These are phyloP conservation scores for Lactarius deliciosus DNA, from an alignment of 768 basidiomycete genomes.

Conservation along the genomic window DNA sequence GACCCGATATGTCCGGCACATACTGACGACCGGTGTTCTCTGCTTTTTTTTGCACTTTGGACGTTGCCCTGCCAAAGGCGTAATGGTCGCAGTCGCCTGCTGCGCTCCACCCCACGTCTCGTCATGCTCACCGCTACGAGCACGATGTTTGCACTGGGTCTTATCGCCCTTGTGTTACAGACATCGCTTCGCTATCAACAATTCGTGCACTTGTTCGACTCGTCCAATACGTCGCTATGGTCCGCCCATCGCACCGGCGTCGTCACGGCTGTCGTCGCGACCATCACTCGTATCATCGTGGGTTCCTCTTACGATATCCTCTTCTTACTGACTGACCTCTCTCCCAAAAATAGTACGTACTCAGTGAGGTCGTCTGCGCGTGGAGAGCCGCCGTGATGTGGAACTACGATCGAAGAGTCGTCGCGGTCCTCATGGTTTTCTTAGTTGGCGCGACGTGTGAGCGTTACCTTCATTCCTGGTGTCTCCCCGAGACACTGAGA, in stretches of 20 bases:
- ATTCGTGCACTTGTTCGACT: neutral
- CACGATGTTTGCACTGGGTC: slow-evolving; percentile 13
- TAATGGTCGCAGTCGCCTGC: neutral
- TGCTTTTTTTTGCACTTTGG: neutral
- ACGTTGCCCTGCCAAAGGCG: slow-evolving; percentile 3
- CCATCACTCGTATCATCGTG: slow-evolving; percentile 13
- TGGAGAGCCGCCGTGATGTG: slow-evolving; percentile 25
- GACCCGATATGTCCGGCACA: neutral
- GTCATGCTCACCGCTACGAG: slow-evolving; percentile 22
- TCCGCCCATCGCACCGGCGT: slow-evolving; percentile 1
- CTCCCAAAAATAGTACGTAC: slow-evolving; percentile 5
- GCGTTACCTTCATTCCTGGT: neutral
- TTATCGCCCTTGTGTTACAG: slow-evolving; percentile 18
- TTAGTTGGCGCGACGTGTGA: slow-evolving; percentile 15
- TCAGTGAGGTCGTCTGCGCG: slow-evolving; percentile 13
- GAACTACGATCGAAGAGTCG: slow-evolving; percentile 21
- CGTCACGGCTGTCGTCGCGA: slow-evolving; percentile 9
- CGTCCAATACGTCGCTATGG: slow-evolving; percentile 6
- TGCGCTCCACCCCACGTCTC: slow-evolving; percentile 15
- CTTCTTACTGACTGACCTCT: neutral
- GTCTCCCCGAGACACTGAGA: neutral
- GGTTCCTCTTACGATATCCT: neutral
- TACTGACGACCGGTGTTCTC: neutral
- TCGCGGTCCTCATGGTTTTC: slow-evolving; percentile 7
- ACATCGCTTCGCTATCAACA: slow-evolving; percentile 17